Conservation (phyloP, 202 grass and related monocot species). For the Bolboschoenoplectus hybrid region DNA sequence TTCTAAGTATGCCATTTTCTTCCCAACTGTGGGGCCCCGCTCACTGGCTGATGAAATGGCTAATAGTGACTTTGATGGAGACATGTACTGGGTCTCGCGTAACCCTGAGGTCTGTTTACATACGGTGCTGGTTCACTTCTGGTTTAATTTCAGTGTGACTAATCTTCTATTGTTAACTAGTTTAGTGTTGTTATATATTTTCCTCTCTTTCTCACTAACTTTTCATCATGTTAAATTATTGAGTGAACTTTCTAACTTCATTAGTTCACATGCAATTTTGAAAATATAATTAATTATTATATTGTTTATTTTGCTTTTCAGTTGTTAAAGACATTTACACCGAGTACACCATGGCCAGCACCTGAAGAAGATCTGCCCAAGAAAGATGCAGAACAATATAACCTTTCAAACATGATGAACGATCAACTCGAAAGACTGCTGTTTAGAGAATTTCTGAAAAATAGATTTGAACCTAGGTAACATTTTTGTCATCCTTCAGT, state of each 20-base stretch:
- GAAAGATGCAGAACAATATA: constrained; percentile 19
- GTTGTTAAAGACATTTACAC: constrained; percentile 61
- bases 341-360: constrained; percentile 50
- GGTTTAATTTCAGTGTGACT: background rate
- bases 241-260: background rate
- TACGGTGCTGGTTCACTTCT: background rate
- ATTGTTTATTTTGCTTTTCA: constrained; percentile 40
- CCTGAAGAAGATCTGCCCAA: constrained; percentile 28
- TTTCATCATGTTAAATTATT: background rate
- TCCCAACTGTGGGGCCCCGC: constrained; percentile 55
- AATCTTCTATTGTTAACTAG: background rate
- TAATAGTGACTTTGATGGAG: constrained; percentile 78
- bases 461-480: constrained; percentile 67
- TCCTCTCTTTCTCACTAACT: background rate
- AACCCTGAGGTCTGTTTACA: constrained; percentile 50
- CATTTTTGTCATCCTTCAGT: background rate
- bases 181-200: background rate
- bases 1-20: constrained; percentile 78
- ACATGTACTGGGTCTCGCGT: constrained; percentile 79
- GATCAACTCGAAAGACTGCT: constrained; percentile 46
- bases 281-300: constrained; percentile 1
- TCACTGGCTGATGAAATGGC: constrained; percentile 93
- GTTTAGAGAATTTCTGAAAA: constrained; percentile 55
- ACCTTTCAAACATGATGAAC: constrained; percentile 27
- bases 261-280: background rate